Evolutionary conservation across 2,329 filamentous ascomycete genomes (phyloP).

Genomic region (Pseudocercospora crystallina): DNA sequence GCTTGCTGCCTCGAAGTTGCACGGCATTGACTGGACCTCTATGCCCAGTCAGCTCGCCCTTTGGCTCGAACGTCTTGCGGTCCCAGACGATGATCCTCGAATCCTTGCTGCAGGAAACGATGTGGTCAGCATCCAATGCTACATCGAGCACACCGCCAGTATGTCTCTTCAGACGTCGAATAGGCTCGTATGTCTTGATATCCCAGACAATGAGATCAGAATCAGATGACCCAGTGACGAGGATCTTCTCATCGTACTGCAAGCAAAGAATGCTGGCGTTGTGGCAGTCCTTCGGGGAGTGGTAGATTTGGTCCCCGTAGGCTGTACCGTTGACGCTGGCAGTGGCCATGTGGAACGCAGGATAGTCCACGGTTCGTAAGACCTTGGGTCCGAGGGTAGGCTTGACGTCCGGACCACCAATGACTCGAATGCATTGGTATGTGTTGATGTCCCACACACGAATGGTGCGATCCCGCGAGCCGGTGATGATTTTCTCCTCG

Average conservation of each 20-base stretch:
- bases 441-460: slow-evolving; percentile 94
- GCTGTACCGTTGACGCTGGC: slow-evolving; percentile 49
- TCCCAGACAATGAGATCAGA: slow-evolving; percentile 89
- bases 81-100: slow-evolving; percentile 93
- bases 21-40: slow-evolving; percentile 93
- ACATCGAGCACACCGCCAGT: slow-evolving; percentile 88
- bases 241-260: slow-evolving; percentile 87
- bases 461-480: slow-evolving; percentile 91
- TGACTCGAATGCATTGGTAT: slow-evolving; percentile 78
- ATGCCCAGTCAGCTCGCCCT: slow-evolving; percentile 82
- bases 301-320: slow-evolving; percentile 48
- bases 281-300: slow-evolving; percentile 63
- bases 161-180: slow-evolving; percentile 76
- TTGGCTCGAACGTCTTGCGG: slow-evolving; percentile 69
- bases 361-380: slow-evolving; percentile 43
- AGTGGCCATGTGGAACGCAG: slow-evolving; percentile 39
- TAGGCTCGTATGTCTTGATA: slow-evolving; percentile 75
- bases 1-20: slow-evolving; percentile 86
- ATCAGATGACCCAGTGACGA: slow-evolving; percentile 94
- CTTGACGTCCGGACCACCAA: slow-evolving; percentile 70
- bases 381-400: slow-evolving; percentile 48
- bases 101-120: slow-evolving; percentile 97
- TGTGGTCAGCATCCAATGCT: slow-evolving; percentile 86
- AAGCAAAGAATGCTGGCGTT: slow-evolving; percentile 91
- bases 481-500: slow-evolving; percentile 96